Evolutionary conservation across 2,329 filamentous ascomycete genomes (phyloP), one percentile per base, ranked within the genome.

Genomic region (Diplocarpon rosae): DNA sequence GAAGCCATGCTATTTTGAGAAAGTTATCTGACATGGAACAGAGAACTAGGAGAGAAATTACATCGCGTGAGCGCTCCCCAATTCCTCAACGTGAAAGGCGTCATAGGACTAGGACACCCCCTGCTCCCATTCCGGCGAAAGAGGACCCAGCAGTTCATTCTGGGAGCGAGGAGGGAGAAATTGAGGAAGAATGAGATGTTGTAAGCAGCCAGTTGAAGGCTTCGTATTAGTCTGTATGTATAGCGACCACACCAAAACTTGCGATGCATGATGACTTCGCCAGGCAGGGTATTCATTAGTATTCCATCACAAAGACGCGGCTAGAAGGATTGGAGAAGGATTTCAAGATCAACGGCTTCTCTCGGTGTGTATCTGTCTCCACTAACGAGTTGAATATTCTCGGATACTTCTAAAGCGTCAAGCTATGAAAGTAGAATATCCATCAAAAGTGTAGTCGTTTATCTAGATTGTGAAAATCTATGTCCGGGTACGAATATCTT

Each of bases 161-260:
- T 47, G 92, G 92, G 42, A 95, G 89, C 60, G 92, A 98, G 67
- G 92, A 98, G 66, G 92, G 92, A 42, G 92, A 98, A 69, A 96
- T 98, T 57, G 92, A 95, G 65, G 89, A 96, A 70, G 76, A 79
- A 55, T 78, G 68, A 52, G 31, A 37, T 37, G 24, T 11, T 16
- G 20, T 42, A 29, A 46, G 14, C 41, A 3, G 15, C 29, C 13
- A 29, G 15, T n/a, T 30, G 15, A 39, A 30, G 42, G 38, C 37
- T 42, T 43, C 40, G 48, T 30, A 53, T 37, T 50, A 33, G 35
- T 20, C 31, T 53, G 63, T 65, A 66, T 58, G 63, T 65, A 63
- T 60, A 46, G 54, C 38, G 42, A 32, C 30, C 27, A 43, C 46
- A 57, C 52, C 46, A 39, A 46, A 51, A 31, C 34, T 49, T 53